Evolutionary conservation across 257 asterid genomes (phyloP), one percentile per base, ranked within the genome.

Genomic region (Coffea canephora): DNA sequence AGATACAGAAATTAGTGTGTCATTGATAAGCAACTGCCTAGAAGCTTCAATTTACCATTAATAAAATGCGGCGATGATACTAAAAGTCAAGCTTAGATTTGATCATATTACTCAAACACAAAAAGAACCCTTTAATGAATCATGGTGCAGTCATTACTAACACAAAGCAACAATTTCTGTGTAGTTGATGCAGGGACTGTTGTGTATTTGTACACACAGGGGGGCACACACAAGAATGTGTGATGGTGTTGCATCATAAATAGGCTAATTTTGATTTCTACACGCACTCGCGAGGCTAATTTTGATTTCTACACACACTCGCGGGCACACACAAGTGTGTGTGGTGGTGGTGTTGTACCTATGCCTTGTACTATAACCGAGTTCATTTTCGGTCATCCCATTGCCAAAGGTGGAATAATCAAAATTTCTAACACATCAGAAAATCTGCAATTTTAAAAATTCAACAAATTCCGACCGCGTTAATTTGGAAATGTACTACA

Each of bases 41-140:
- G 83, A 92, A 94, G 85, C 86, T 90, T 91, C 97, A 82, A 52
- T n/a, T 43, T 14, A 62, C 75, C 75, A 75, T 72, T 71, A 79
- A 87, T 85, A 52, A 74, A 82, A 82, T 81, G 82, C 82, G 80
- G 23, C 77, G 72, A 69, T 64, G 50, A 76, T 79, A 83, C 71
- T 69, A 83, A 67, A 82, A 87, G 94, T 90, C 96, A 91, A 91
- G 62, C 82, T 78, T 82, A 71, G 80, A 31, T 55, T 71, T 59
- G 46, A 78, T 78, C 41, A 57, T 23, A 41, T 55, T 13, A 62
- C 52, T 71, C 78, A 62, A 80, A 77, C 72, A 6, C 39, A 39
- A 14, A 31, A 31, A 10, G 57, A 45, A 21, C 65, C 31, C 48
- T 74, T 59, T 18, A 16, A 34, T 54, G 14, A 59, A n/a, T 39